These are phyloP conservation scores for Thermothielavioides terrestris DNA, from an alignment of 495 filamentous ascomycete species.

Conservation along the genomic window DNA sequence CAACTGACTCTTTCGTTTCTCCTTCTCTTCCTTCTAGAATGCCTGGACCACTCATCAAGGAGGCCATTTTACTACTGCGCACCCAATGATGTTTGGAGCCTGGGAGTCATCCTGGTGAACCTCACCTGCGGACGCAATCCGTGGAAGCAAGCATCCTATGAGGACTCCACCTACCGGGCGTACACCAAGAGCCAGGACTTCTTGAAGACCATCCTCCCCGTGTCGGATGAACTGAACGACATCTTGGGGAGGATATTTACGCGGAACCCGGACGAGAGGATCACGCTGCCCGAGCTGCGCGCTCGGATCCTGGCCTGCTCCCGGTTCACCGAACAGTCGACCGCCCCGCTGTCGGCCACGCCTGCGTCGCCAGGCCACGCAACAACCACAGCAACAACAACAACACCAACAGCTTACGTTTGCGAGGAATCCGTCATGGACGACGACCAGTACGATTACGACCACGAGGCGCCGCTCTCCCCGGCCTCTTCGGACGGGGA, in stretches of 20 bases:
- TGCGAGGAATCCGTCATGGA: slow-evolving; percentile 35
- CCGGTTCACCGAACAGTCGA: slow-evolving; percentile 53
- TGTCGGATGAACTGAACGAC: slow-evolving; percentile 81
- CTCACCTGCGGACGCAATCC: slow-evolving; percentile 96
- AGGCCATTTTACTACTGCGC: slow-evolving; percentile 82
- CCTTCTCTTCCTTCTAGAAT: slow-evolving; percentile 55
- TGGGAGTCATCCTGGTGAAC: slow-evolving; percentile 96
- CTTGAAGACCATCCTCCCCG: slow-evolving; percentile 82
- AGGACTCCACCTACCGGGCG: slow-evolving; percentile 93
- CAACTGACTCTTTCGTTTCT: slow-evolving; percentile 4
- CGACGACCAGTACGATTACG: slow-evolving; percentile 22
- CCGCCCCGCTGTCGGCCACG: slow-evolving; percentile 25
- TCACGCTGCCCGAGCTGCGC: slow-evolving; percentile 75
- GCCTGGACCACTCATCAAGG: slow-evolving; percentile 75
- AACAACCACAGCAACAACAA: no score
- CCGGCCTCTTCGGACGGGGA: slow-evolving; percentile 35
- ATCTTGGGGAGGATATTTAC: slow-evolving; percentile 89
- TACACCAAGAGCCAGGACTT: slow-evolving; percentile 81
- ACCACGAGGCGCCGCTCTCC: slow-evolving; percentile 33
- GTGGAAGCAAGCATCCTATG: slow-evolving; percentile 88
- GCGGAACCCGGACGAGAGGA: slow-evolving; percentile 73
- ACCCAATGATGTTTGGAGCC: slow-evolving; percentile 95
- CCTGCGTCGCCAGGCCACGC: slow-evolving; percentile 32
- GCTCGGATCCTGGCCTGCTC: slow-evolving; percentile 67
- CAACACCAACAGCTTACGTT: no score